phyloP scores from a whole-genome alignment of 345 rosid species.

The Turnera subulata region DNA sequence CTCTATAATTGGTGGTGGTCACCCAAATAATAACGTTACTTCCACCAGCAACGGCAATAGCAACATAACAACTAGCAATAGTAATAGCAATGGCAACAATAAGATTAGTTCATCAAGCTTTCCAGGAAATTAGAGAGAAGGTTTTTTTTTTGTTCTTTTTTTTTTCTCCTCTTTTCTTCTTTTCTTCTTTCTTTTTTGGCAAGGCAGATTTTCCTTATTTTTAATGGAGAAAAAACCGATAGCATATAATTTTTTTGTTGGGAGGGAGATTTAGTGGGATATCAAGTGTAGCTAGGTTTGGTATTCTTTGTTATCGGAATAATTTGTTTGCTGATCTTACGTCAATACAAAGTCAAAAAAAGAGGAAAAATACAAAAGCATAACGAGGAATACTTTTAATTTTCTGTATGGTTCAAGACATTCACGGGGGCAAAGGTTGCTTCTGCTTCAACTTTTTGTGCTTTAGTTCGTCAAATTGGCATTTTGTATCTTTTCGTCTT shows the following conservation, averaged over 20 bases:
- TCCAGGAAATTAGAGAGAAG: constrained; percentile 23
- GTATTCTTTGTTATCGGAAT: constrained; percentile 25
- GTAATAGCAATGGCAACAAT: constrained; percentile 23
- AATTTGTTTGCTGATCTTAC: constrained; percentile 15
- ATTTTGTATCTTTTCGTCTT: too few relatives aligned
- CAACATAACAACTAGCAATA: constrained; percentile 8
- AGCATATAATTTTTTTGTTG: constrained; percentile 3
- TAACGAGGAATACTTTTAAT: too few relatives aligned
- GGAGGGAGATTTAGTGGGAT: not conserved
- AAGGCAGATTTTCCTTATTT: not conserved
- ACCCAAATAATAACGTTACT: constrained; percentile 14
- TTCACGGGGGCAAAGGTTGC: constrained; percentile 2
- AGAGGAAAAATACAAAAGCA: not conserved
- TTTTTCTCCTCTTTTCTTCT: too few relatives aligned
- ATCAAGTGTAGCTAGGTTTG: constrained; percentile 10
- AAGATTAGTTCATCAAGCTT: constrained; percentile 29
- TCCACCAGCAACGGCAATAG: constrained; percentile 18
- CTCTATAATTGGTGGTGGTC: constrained; percentile 46
- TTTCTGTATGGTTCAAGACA: too few relatives aligned
- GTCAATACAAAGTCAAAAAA: constrained; percentile 9
- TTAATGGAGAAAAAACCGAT: not conserved
- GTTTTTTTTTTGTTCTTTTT: too few relatives aligned
- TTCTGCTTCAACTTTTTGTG: too few relatives aligned
- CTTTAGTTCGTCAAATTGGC: too few relatives aligned
- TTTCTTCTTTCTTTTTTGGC: not conserved